A percentile compares a stretch with the other conserved stretches of the same genome.
Evolutionary conservation across 257 asterid species (phyloP).

Genomic region (Solanum neorickii): DNA sequence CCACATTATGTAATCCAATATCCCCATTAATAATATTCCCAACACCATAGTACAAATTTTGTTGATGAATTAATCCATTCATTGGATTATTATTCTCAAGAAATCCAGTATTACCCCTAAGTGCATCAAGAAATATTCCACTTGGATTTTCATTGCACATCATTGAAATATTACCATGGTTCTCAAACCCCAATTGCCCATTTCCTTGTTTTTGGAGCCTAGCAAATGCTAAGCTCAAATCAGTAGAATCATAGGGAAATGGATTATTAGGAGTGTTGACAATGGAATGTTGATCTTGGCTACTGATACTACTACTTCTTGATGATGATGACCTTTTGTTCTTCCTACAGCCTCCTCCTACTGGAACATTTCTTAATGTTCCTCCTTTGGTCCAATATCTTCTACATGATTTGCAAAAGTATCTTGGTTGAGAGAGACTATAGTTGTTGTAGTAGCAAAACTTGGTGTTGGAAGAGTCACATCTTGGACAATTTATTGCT

Average conservation of each 20-base stretch:
- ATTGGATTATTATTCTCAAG: constrained; percentile 22
- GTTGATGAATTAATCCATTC: constrained; percentile 12
- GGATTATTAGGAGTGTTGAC: neutral
- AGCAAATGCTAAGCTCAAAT: constrained; percentile 51
- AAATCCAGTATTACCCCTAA: constrained; percentile 24
- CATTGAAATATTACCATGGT: constrained; percentile 12
- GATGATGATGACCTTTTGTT: constrained; percentile 55
- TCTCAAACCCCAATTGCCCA: constrained; percentile 23
- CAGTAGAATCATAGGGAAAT: constrained; percentile 29
- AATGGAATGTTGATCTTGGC: constrained; percentile 25
- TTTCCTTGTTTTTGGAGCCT: constrained; percentile 45
- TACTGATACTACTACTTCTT: constrained; percentile 21
- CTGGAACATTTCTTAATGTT: constrained; percentile 84
- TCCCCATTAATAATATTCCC: neutral
- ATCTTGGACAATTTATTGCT: constrained; percentile 72
- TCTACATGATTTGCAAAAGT: constrained; percentile 88
- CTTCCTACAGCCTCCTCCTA: constrained; percentile 85
- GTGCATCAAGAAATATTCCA: constrained; percentile 17
- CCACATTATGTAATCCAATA: constrained; percentile 12
- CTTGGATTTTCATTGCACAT: constrained; percentile 12
- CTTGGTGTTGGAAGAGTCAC: constrained; percentile 83
- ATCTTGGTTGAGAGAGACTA: constrained; percentile 90
- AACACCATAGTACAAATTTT: constrained; percentile 18
- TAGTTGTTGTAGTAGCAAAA: constrained; percentile 95
- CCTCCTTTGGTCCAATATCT: constrained; percentile 97